A percentile compares a stretch with the other conserved stretches of the same genome.
phyloP scores from a whole-genome alignment of 2,329 filamentous ascomycete species.

The Penicillium sp. region DNA sequence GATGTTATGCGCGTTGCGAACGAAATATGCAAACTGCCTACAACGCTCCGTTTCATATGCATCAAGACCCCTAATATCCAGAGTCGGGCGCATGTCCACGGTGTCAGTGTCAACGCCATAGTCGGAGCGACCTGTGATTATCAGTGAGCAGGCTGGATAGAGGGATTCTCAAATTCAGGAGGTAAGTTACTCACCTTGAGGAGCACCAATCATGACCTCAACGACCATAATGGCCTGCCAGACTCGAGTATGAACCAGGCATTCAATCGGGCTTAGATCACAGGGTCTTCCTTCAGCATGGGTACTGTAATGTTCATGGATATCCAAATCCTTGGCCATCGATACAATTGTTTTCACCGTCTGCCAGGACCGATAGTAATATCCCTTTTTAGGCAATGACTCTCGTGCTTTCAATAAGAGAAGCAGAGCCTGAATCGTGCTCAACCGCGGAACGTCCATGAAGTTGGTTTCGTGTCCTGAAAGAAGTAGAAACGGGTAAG shows the following conservation, averaged over 20 bases:
- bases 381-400: constrained; percentile 87
- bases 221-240: constrained; percentile 88
- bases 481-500: constrained; percentile 27
- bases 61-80: constrained; percentile 68
- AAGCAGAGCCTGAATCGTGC: constrained; percentile 86
- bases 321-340: constrained; percentile 88
- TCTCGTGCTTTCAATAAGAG: constrained; percentile 90
- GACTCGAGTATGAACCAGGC: constrained; percentile 79
- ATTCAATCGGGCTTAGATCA: constrained; percentile 71
- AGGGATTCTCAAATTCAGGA: no score
- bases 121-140: constrained; percentile 70
- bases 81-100: constrained; percentile 72
- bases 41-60: constrained; percentile 77
- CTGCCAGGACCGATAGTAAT: constrained; percentile 98
- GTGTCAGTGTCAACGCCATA: constrained; percentile 74
- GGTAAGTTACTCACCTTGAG: constrained; percentile 84
- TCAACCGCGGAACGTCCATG: constrained; percentile 86
- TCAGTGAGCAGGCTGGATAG: constrained; percentile 13
- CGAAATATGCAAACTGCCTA: constrained; percentile 81
- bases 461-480: constrained; percentile 88
- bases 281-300: constrained; percentile 76
- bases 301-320: constrained; percentile 82
- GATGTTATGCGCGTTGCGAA: constrained; percentile 76
- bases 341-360: constrained; percentile 87
- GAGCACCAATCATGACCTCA: constrained; percentile 90